These are phyloP conservation scores for Tilletia walkeri DNA, from an alignment of 1,284 basidiomycete genomes.

Conservation along the genomic window DNA sequence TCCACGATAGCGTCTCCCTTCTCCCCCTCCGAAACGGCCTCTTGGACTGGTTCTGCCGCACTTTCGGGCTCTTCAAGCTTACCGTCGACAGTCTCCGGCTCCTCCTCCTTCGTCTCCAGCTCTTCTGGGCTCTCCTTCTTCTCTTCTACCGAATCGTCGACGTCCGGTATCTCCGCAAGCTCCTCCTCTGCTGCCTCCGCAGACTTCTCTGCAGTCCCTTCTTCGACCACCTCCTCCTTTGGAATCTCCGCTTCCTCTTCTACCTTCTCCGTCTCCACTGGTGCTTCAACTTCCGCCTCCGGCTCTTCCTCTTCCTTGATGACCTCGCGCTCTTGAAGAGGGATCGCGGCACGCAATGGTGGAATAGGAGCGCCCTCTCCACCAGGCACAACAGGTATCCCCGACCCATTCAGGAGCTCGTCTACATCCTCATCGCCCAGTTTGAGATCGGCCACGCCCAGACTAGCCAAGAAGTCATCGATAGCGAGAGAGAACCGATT, in stretches of 20 bases:
- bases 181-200: not conserved
- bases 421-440: slow-evolving; percentile 49
- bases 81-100: not conserved
- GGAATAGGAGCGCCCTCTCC: not conserved
- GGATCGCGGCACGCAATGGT: not conserved
- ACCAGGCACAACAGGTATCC: not conserved
- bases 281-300: not conserved
- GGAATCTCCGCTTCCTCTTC: not conserved
- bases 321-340: not conserved
- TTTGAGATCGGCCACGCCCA: slow-evolving; percentile 45
- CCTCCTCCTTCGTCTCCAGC: not conserved
- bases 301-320: not conserved
- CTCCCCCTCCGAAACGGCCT: not conserved
- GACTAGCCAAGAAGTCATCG: slow-evolving; percentile 46
- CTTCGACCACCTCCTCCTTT: not conserved
- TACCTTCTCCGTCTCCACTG: not conserved
- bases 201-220: not conserved
- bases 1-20: not conserved
- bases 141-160: not conserved
- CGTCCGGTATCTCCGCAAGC: not conserved
- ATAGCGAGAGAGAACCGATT: slow-evolving; percentile 28
- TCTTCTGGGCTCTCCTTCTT: not conserved
- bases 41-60: not conserved
- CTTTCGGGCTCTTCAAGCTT: not conserved
- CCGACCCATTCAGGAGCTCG: slow-evolving; percentile 32